Conservation (phyloP, 345 rosid species). For the Eucalyptus tenuipes region DNA sequence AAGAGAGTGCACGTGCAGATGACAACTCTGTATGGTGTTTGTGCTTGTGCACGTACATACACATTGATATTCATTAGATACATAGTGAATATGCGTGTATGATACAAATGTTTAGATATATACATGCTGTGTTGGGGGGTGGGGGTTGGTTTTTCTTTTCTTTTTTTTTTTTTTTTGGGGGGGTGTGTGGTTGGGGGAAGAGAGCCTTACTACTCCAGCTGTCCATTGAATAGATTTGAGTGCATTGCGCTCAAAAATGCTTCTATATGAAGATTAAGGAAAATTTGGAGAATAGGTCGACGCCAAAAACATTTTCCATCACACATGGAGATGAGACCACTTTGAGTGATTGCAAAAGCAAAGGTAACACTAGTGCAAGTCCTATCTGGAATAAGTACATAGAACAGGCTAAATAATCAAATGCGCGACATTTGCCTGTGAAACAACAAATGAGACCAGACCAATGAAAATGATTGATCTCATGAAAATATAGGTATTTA, state of each 20-base stretch:
- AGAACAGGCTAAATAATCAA: background rate
- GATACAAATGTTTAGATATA: background rate
- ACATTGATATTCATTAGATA: background rate
- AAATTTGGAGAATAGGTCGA: background rate
- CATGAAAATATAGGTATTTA: background rate
- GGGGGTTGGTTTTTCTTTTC: too few relatives aligned
- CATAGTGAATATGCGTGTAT: background rate
- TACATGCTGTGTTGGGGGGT: background rate
- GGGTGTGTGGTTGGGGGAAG: background rate
- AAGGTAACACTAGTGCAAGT: background rate
- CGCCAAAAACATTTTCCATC: background rate
- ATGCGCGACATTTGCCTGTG: background rate
- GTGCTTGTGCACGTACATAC: background rate
- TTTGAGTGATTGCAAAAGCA: background rate
- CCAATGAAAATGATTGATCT: background rate
- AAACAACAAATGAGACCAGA: background rate
- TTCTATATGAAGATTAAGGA: conserved; percentile 44
- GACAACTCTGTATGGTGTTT: background rate
- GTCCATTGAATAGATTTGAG: conserved; percentile 78
- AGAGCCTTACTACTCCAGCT: conserved; percentile 56
- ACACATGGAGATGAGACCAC: background rate
- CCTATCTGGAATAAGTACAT: background rate
- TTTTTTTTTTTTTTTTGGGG: too few relatives aligned
- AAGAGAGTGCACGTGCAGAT: background rate
- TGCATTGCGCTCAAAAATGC: conserved; percentile 67